phyloP scores from a whole-genome alignment of 345 rosid species.

The Noccaea caerulescens region DNA sequence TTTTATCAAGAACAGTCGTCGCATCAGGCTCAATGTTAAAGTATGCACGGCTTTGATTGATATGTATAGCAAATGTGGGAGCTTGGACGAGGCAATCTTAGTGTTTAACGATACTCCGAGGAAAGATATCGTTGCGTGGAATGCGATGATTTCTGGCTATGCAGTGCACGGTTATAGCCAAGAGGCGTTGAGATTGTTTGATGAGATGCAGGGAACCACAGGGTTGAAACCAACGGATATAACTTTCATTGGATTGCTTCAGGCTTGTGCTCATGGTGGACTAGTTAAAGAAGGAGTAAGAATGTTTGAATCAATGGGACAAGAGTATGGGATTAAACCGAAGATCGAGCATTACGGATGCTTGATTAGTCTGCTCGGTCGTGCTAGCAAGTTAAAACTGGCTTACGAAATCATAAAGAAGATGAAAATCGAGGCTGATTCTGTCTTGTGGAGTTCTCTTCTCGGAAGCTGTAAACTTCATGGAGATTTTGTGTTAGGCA shows the following conservation, averaged over 20 bases:
- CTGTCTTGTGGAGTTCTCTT: slow-evolving; percentile 68
- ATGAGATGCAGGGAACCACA: slow-evolving; percentile 48
- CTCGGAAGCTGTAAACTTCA: slow-evolving; percentile 73
- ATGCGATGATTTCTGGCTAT: slow-evolving; percentile 68
- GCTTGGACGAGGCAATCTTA: slow-evolving; percentile 62
- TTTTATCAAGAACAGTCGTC: slow-evolving; percentile 46
- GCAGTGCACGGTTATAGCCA: slow-evolving; percentile 70
- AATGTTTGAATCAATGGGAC: slow-evolving; percentile 59
- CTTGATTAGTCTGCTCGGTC: slow-evolving; percentile 71
- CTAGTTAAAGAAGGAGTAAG: slow-evolving; percentile 63
- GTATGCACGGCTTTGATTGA: slow-evolving; percentile 71
- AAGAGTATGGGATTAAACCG: slow-evolving; percentile 57
- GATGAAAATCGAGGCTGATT: slow-evolving; percentile 62
- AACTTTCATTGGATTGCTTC: slow-evolving; percentile 61
- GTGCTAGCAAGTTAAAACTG: slow-evolving; percentile 61
- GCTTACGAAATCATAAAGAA: slow-evolving; percentile 54
- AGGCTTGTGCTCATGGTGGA: slow-evolving; percentile 79
- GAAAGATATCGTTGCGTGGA: slow-evolving; percentile 70
- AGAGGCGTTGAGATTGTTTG: slow-evolving; percentile 57
- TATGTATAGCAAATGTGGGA: slow-evolving; percentile 86
- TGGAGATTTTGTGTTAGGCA: slow-evolving; percentile 58
- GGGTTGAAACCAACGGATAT: slow-evolving; percentile 61
- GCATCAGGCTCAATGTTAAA: slow-evolving; percentile 54
- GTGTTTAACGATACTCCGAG: slow-evolving; percentile 49
- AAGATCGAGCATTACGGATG: slow-evolving; percentile 89